Evolutionary conservation across 257 asterid genomes (phyloP).

Genomic region (Solanum sitiens): DNA sequence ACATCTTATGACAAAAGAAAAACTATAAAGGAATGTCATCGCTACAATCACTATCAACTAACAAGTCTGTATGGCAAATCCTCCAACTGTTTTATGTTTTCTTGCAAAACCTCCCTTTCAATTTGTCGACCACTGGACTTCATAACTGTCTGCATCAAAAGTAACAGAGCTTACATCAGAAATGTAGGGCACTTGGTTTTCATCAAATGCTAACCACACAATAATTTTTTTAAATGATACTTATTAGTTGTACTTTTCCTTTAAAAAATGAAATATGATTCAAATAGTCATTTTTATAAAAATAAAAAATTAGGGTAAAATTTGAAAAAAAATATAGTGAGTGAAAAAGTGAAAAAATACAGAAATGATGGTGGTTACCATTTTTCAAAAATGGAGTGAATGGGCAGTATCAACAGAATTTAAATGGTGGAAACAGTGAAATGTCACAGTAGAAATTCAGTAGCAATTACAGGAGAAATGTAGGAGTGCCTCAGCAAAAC

Average conservation of each 20-base stretch:
- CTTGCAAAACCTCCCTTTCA: not conserved
- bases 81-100: not conserved
- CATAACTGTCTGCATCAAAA: not conserved
- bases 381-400: not conserved
- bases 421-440: slow-evolving; percentile 7
- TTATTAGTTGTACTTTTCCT: not conserved
- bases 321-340: not conserved
- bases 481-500: slow-evolving; percentile 7
- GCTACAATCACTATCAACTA: not conserved
- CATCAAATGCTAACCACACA: not conserved
- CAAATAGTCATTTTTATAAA: not conserved
- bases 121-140: not conserved
- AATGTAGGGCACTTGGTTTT: not conserved
- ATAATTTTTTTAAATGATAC: not conserved
- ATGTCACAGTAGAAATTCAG: slow-evolving; percentile 3
- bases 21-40: not conserved
- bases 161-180: not conserved
- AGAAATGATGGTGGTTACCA: not conserved
- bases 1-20: too few species aligned
- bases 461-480: slow-evolving; percentile 5
- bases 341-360: not conserved
- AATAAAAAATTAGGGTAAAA: not conserved
- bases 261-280: not conserved
- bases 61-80: not conserved
- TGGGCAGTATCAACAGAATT: slow-evolving; percentile 5